Evolutionary conservation across 345 rosid genomes (phyloP).

Genomic region (Odontarrhena argentea): DNA sequence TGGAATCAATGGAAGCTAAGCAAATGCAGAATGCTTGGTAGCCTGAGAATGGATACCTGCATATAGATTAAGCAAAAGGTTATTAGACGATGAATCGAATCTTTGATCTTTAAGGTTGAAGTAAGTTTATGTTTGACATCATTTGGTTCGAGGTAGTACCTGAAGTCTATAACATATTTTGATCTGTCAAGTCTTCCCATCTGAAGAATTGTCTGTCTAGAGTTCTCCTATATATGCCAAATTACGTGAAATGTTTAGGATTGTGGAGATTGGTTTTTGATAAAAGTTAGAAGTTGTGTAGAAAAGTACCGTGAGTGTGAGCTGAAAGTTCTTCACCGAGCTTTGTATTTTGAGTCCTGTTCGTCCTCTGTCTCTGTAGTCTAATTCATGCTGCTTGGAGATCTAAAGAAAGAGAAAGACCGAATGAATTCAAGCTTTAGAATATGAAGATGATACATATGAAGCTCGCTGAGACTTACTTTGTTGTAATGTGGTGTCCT

Average conservation of each 20-base stretch:
- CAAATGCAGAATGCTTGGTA: constrained; percentile 88
- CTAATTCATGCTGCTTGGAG: constrained; percentile 72
- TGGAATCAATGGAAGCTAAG: constrained; percentile 87
- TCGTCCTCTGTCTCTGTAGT: constrained; percentile 81
- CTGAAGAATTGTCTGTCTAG: constrained; percentile 80
- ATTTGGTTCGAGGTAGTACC: constrained; percentile 44
- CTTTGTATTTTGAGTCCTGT: constrained; percentile 69
- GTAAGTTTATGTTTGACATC: not conserved
- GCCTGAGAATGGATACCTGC: constrained; percentile 86
- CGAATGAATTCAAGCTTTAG: constrained; percentile 6
- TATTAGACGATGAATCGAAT: not conserved
- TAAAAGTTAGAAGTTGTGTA: constrained; percentile 5
- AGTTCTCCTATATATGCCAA: constrained; percentile 49
- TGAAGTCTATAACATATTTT: constrained; percentile 81
- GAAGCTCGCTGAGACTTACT: constrained; percentile 39
- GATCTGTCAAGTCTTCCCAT: constrained; percentile 77
- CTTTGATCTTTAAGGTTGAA: not conserved
- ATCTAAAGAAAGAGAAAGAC: constrained; percentile 43
- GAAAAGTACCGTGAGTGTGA: constrained; percentile 61
- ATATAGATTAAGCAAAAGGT: not conserved
- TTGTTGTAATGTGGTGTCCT: constrained; percentile 73
- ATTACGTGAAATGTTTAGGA: constrained; percentile 7
- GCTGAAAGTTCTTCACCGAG: constrained; percentile 93
- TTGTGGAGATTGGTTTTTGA: constrained; percentile 6
- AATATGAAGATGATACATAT: not conserved